Evolutionary conservation across 2,329 filamentous ascomycete genomes (phyloP).

Genomic region (Fusarium sarcochroum): DNA sequence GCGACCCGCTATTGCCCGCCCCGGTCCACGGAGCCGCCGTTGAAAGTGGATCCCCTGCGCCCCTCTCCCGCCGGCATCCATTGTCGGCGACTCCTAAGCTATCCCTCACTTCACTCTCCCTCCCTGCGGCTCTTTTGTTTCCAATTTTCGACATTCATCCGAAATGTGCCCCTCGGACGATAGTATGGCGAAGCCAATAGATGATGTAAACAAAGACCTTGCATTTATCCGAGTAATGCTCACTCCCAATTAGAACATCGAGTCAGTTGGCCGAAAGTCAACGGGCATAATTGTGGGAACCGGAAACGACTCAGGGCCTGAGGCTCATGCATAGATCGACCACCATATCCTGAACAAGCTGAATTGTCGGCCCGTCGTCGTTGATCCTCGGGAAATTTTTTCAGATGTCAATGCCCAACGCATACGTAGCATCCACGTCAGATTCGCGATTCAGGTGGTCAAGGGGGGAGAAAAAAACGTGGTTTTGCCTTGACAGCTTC

Average conservation of each 20-base stretch:
- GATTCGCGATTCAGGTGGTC: constrained; percentile 36
- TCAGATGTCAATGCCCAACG: not conserved
- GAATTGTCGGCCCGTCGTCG: constrained; percentile 37
- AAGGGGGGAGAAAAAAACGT: constrained; percentile 15
- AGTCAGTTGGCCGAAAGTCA: constrained; percentile 28
- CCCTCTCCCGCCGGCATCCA: constrained; percentile 30
- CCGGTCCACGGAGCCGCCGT: constrained; percentile 41
- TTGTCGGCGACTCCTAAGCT: constrained; percentile 26
- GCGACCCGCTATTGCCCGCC: constrained; percentile 38
- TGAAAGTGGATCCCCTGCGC: constrained; percentile 30
- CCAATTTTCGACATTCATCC: constrained; percentile 23
- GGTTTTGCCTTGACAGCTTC: constrained; percentile 27
- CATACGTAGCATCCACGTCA: constrained; percentile 32
- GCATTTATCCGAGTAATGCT: not conserved
- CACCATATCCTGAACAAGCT: constrained; percentile 33
- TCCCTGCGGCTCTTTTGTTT: constrained; percentile 24
- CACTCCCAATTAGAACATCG: constrained; percentile 27
- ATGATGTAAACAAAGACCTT: not conserved
- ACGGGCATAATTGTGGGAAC: constrained; percentile 19
- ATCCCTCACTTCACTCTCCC: constrained; percentile 2
- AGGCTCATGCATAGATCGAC: constrained; percentile 30
- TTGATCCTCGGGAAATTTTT: constrained; percentile 20
- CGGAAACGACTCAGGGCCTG: constrained; percentile 24
- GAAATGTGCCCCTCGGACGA: constrained; percentile 6
- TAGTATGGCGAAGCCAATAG: constrained; percentile 5